Evolutionary conservation across 108 stramenopile species (phyloP), one percentile per base, ranked within the genome.

Genomic region (Discostella stelligeroides): DNA sequence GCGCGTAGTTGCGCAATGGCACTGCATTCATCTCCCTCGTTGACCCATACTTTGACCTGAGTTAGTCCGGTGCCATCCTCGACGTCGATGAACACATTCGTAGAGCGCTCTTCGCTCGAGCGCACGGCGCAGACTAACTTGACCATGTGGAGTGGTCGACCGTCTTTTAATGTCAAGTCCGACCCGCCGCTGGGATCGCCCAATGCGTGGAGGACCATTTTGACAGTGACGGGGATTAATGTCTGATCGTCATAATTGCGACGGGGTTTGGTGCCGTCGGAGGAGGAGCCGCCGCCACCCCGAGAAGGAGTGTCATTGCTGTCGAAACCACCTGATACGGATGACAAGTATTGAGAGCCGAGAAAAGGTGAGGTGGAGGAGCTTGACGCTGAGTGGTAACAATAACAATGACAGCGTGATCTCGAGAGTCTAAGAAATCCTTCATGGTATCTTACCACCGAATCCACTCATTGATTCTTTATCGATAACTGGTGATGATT

Each of bases 1-100:
- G 67, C 49, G 11, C 86, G 72, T 64, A 86, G 48, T 68, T 86
- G 73, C 20, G 30, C 24, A 7, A 86, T 54, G n/a, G 73, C 89
- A 9, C 66, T 66, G 54, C 84, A 79, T 28, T 89, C 87, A 43
- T 86, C 79, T 12, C 72, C 51, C 34, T 86, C 86, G 53, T 91
- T 79, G 41, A 80, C 37, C 86, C 84, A 93, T 43, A 91, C 83
- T 73, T 94, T 94, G 46, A 89, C 91, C 17, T 85, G 68, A 15
- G 90, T 77, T 4, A 88, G 14, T 25, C 95, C 95, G 0, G 95
- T 96, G 0, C 95, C 95, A 65, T 96, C 95, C 80, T 96, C 95
- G 23, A 94, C 59, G 20, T 78, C 60, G 47, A 88, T 89, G 39
- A 71, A 62, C 0, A 87, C 63, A 65, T 86, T 87, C 42, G 91